Conservation (phyloP, 75 land plant genomes). For the Cunninghamia lanceolata region DNA sequence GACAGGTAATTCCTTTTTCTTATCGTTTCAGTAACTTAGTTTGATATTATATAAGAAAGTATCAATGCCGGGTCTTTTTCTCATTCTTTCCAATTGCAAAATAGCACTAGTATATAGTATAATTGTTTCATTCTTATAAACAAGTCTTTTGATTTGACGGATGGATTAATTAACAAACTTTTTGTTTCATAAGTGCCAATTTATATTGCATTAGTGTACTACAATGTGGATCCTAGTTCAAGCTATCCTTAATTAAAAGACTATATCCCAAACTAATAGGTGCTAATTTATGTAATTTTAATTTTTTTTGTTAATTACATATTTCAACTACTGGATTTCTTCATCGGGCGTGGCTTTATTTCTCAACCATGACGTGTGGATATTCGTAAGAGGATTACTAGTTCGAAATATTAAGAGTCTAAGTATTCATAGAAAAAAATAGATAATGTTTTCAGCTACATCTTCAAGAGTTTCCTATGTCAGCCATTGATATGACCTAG, state of each 20-base stretch:
- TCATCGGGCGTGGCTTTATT: too few relatives aligned
- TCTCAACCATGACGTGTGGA: too few relatives aligned
- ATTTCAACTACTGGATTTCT: too few relatives aligned
- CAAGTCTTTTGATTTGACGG: background rate
- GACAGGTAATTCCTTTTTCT: constrained; percentile 31
- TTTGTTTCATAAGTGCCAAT: background rate
- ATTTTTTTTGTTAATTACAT: too few relatives aligned
- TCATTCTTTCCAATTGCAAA: background rate
- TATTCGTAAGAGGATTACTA: too few relatives aligned
- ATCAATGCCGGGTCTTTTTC: background rate
- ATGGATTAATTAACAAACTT: background rate
- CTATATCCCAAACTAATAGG: background rate
- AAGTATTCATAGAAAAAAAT: too few relatives aligned
- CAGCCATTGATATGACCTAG: too few relatives aligned
- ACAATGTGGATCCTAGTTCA: background rate
- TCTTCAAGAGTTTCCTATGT: too few relatives aligned
- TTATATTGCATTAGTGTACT: background rate
- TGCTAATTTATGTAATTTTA: too few relatives aligned
- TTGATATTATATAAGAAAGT: background rate
- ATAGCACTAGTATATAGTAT: background rate
- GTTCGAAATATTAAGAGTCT: too few relatives aligned
- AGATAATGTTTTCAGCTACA: too few relatives aligned
- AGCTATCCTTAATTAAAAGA: background rate
- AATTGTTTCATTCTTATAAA: background rate
- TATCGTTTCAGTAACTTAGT: background rate